A percentile compares a stretch with the other conserved stretches of the same genome.
Conservation (phyloP, 2,329 filamentous ascomycete genomes). For the Penicillium sp. region DNA sequence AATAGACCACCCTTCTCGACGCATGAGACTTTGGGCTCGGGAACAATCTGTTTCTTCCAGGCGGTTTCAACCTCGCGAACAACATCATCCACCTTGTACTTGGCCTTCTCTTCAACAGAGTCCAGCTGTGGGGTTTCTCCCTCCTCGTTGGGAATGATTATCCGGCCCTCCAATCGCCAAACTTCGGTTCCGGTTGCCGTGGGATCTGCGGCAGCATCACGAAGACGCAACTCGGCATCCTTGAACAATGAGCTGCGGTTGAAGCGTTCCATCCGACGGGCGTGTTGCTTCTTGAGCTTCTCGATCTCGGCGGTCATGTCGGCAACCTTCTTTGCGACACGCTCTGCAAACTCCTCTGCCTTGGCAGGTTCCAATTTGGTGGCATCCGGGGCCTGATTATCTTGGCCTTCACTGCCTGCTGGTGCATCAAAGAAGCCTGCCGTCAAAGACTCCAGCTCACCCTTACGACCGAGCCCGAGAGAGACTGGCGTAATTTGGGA, state of each 20-base stretch:
- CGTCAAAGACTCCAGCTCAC: slow-evolving; percentile 78
- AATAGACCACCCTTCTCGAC: slow-evolving; percentile 77
- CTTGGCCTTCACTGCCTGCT: slow-evolving; percentile 31
- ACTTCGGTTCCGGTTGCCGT: slow-evolving; percentile 59
- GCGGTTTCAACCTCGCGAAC: slow-evolving; percentile 71
- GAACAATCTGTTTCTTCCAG: slow-evolving; percentile 66
- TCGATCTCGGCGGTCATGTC: slow-evolving; percentile 80
- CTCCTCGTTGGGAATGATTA: slow-evolving; percentile 36
- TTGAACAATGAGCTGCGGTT: slow-evolving; percentile 70
- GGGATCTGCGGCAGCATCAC: slow-evolving; percentile 61
- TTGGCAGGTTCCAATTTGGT: slow-evolving; percentile 72
- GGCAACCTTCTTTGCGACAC: slow-evolving; percentile 70
- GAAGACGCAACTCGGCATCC: slow-evolving; percentile 74
- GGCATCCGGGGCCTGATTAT: slow-evolving; percentile 41
- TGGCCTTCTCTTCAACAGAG: slow-evolving; percentile 46
- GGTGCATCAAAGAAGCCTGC: slow-evolving; percentile 78
- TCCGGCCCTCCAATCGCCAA: slow-evolving; percentile 64
- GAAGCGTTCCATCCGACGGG: slow-evolving; percentile 71
- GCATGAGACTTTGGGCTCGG: slow-evolving; percentile 66
- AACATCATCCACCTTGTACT: slow-evolving; percentile 65
- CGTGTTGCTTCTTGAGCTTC: slow-evolving; percentile 78
- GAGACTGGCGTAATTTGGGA: slow-evolving; percentile 84
- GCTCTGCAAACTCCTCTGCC: slow-evolving; percentile 79
- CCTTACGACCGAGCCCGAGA: slow-evolving; percentile 80
- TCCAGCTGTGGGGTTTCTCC: slow-evolving; percentile 36